A percentile compares a stretch with the other conserved stretches of the same genome.
These are phyloP conservation scores for Neospora caninum DNA, from an alignment of 169 alveolate species.

Conservation along the genomic window DNA sequence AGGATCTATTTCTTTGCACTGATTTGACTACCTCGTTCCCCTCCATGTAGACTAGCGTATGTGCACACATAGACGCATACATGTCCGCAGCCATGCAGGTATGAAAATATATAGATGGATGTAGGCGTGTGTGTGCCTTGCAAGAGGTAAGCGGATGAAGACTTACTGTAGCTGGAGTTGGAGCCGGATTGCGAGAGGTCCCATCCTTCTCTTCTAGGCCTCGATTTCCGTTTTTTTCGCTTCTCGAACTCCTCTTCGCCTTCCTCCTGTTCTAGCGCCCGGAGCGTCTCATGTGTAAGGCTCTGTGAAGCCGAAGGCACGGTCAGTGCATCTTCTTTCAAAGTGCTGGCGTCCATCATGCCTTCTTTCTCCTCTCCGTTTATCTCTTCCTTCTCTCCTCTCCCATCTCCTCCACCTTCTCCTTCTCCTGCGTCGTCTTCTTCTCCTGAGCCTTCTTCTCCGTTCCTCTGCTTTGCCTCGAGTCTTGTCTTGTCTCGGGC, in stretches of 20 bases:
- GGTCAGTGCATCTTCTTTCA: neutral
- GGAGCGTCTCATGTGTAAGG: neutral
- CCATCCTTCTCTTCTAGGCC: neutral
- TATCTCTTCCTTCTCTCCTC: neutral
- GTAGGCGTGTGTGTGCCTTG: neutral
- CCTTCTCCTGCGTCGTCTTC: neutral
- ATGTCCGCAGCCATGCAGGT: neutral
- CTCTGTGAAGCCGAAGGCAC: neutral
- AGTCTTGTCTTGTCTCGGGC: neutral
- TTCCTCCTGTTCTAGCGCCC: neutral
- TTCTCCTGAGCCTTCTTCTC: neutral
- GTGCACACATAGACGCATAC: neutral
- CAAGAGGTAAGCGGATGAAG: neutral
- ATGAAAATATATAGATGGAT: neutral
- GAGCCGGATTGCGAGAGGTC: neutral
- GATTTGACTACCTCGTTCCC: no score
- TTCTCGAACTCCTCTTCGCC: neutral
- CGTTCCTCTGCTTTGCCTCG: neutral
- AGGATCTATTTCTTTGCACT: no score
- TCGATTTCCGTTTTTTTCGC: neutral
- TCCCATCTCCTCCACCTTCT: neutral
- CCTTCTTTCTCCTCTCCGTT: neutral
- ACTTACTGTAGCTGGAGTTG: conserved; percentile 26
- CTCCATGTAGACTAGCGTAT: neutral
- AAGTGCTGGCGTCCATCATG: neutral